Evolutionary conservation across 2,329 filamentous ascomycete species (phyloP).

Genomic region (Akanthomyces muscarius): DNA sequence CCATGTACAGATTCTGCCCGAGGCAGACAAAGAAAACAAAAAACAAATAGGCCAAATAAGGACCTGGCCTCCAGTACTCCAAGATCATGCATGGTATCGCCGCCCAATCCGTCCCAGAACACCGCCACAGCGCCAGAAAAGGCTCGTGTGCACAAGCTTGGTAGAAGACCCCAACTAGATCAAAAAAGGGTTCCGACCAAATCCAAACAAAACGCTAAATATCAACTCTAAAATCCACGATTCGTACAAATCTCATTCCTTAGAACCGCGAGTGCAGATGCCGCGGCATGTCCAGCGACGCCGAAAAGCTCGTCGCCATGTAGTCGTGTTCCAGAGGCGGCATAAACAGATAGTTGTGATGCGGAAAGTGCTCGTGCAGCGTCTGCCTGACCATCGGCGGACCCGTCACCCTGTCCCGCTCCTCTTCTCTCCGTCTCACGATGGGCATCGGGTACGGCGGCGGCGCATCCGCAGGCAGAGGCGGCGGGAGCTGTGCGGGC

Average conservation of each 20-base stretch:
- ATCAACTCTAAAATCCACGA: not conserved
- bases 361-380: not conserved
- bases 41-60: not conserved
- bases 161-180: too few species aligned
- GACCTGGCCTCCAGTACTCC: not conserved
- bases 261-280: slow-evolving; percentile 3
- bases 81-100: slow-evolving; percentile 1
- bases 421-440: not conserved
- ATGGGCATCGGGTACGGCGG: slow-evolving; percentile 2
- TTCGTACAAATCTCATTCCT: not conserved
- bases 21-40: not conserved
- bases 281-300: slow-evolving; percentile 5
- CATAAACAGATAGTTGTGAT: slow-evolving; percentile 7
- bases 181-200: not conserved
- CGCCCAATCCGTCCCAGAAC: not conserved
- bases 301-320: not conserved
- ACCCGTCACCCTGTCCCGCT: not conserved
- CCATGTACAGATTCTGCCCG: not conserved
- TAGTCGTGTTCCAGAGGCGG: slow-evolving; percentile 5
- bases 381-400: not conserved
- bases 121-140: not conserved
- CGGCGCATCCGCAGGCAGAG: not conserved
- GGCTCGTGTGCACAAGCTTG: not conserved
- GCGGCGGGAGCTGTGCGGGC: slow-evolving; percentile 3
- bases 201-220: not conserved